These are phyloP conservation scores for Piedraia hortae DNA, from an alignment of 2,329 filamentous ascomycete genomes.

Conservation along the genomic window DNA sequence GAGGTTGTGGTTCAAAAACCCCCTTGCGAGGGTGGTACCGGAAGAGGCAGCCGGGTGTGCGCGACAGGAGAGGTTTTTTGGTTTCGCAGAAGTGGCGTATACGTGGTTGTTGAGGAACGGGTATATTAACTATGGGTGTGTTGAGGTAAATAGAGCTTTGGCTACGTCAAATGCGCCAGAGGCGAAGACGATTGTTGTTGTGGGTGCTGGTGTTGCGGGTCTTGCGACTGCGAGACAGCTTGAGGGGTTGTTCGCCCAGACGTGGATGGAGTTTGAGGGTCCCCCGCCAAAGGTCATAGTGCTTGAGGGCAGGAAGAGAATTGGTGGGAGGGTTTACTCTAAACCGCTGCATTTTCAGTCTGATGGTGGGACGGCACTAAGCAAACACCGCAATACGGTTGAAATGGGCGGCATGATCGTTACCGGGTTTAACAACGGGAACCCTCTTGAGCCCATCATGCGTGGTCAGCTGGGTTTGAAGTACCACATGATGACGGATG, in stretches of 20 bases:
- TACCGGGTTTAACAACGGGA: slow-evolving; percentile 85
- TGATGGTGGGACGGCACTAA: slow-evolving; percentile 23
- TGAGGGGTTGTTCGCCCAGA: slow-evolving; percentile 57
- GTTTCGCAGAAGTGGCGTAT: slow-evolving; percentile 64
- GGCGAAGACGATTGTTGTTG: slow-evolving; percentile 54
- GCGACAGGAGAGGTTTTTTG: slow-evolving; percentile 66
- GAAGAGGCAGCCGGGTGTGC: slow-evolving; percentile 80
- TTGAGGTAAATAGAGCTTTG: slow-evolving; percentile 38
- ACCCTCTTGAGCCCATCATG: slow-evolving; percentile 74
- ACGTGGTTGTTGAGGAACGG: slow-evolving; percentile 77
- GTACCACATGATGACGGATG: slow-evolving; percentile 55
- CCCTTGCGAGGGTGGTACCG: slow-evolving; percentile 50
- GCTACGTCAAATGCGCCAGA: too few species aligned
- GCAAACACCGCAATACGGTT: slow-evolving; percentile 42
- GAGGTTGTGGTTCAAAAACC: slow-evolving; percentile 67
- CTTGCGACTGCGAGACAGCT: slow-evolving; percentile 78
- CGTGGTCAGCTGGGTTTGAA: slow-evolving; percentile 68
- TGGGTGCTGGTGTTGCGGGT: slow-evolving; percentile 86
- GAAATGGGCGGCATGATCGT: slow-evolving; percentile 98
- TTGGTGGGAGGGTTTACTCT: slow-evolving; percentile 86
- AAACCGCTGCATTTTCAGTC: slow-evolving; percentile 37
- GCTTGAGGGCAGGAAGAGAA: slow-evolving; percentile 60
- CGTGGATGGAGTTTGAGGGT: slow-evolving; percentile 36
- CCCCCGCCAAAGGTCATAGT: slow-evolving; percentile 47
- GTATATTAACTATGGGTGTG: slow-evolving; percentile 90